Conservation (phyloP, 2,329 filamentous ascomycete species). For the Nannizziopsis barbatae region DNA sequence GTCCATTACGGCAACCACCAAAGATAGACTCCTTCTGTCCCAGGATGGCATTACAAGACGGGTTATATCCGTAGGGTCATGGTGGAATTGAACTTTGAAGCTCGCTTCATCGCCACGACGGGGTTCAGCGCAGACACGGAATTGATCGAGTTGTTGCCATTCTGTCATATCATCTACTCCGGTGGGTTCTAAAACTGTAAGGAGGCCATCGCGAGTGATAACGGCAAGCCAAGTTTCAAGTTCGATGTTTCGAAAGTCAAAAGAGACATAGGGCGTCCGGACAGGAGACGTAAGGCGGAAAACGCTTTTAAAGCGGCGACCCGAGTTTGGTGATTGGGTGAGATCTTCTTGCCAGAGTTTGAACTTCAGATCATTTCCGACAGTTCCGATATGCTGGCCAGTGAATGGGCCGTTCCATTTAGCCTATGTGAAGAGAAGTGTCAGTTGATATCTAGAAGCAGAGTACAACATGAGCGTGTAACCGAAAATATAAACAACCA, state of each 20-base stretch:
- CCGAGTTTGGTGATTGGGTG: constrained; percentile 59
- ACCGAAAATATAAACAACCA: not conserved
- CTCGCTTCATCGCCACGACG: constrained; percentile 72
- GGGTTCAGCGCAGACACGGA: constrained; percentile 59
- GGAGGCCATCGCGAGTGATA: constrained; percentile 67
- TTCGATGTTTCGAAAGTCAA: constrained; percentile 77
- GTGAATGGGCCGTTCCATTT: constrained; percentile 89
- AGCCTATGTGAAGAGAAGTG: constrained; percentile 44
- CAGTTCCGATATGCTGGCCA: constrained; percentile 76
- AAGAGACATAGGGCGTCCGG: constrained; percentile 58
- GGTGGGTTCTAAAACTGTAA: constrained; percentile 74
- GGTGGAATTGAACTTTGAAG: constrained; percentile 79
- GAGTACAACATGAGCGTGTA: not conserved
- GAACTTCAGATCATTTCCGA: constrained; percentile 81
- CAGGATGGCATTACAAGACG: constrained; percentile 72
- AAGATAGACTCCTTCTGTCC: constrained; percentile 61
- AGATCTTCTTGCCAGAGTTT: constrained; percentile 89
- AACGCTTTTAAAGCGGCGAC: constrained; percentile 68
- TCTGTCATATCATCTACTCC: constrained; percentile 69
- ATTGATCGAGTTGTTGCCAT: constrained; percentile 64
- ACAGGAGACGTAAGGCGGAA: constrained; percentile 54
- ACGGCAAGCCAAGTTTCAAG: constrained; percentile 76
- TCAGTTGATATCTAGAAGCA: constrained; percentile 15
- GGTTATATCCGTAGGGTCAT: constrained; percentile 61
- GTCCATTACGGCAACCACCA: constrained; percentile 81